phyloP scores from a whole-genome alignment of 148 eudicot species.

The Cornus kousa region DNA sequence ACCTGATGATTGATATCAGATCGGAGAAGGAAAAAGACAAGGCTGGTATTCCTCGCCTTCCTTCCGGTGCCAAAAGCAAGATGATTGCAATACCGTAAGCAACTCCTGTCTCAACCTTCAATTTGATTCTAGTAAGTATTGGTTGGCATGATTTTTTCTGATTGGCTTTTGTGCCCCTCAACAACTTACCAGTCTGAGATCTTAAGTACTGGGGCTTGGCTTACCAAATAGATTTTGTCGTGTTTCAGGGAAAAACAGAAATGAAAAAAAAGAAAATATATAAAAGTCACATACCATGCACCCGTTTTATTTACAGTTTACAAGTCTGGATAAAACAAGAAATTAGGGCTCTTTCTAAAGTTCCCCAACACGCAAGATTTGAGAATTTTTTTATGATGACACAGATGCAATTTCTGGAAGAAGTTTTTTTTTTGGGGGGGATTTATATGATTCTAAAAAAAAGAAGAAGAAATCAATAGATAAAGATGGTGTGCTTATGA shows the following conservation, averaged over 20 bases:
- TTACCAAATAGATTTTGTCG: not conserved
- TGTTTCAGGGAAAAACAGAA: too few species aligned
- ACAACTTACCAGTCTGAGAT: not conserved
- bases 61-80: constrained; percentile 78
- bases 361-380: not conserved
- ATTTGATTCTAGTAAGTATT: not conserved
- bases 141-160: not conserved
- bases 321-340: not conserved
- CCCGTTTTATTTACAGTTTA: not conserved
- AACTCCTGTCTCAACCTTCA: not conserved
- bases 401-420: too few species aligned
- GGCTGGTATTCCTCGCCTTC: constrained; percentile 89
- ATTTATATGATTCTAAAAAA: too few species aligned
- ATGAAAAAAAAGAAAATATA: too few species aligned
- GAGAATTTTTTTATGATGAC: too few species aligned
- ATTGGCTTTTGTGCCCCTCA: not conserved
- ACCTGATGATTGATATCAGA: constrained; percentile 76
- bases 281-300: not conserved
- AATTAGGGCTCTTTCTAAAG: not conserved
- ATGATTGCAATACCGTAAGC: constrained; percentile 87
- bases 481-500: too few species aligned
- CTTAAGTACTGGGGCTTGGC: not conserved
- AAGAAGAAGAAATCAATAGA: too few species aligned
- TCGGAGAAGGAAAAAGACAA: constrained; percentile 92
- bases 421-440: too few species aligned